Evolutionary conservation across 768 basidiomycete species (phyloP).

Genomic region (Zangia roseola): DNA sequence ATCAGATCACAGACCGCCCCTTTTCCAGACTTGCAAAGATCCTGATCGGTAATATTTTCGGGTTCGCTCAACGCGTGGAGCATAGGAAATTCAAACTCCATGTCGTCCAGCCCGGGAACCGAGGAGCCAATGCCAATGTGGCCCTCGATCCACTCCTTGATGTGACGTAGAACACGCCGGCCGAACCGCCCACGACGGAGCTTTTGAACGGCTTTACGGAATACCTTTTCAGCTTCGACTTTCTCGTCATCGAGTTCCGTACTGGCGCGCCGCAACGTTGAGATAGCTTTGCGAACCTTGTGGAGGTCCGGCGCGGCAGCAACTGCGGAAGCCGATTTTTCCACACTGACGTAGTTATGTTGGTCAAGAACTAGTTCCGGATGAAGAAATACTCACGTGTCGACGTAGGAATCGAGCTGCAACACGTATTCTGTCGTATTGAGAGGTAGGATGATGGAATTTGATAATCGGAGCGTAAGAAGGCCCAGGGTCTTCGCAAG

Average conservation of each 20-base stretch:
- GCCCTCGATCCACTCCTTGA: slow-evolving; percentile 30
- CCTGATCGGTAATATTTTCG: slow-evolving; percentile 1
- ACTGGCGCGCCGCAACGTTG: slow-evolving; percentile 49
- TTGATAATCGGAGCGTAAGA: slow-evolving; percentile 53
- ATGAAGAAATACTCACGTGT: slow-evolving; percentile 44
- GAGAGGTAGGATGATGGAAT: slow-evolving; percentile 63
- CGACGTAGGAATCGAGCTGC: slow-evolving; percentile 59
- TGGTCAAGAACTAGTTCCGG: slow-evolving; percentile 22
- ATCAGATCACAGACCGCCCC: slow-evolving; percentile 46
- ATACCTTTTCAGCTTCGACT: slow-evolving; percentile 47
- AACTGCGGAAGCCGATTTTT: slow-evolving; percentile 36
- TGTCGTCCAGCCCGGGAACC: neutral
- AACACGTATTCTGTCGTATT: slow-evolving; percentile 75
- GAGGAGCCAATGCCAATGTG: slow-evolving; percentile 3
- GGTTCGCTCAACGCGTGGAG: neutral
- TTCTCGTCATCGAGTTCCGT: slow-evolving; percentile 59
- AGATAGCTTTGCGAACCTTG: slow-evolving; percentile 46
- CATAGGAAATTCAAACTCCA: slow-evolving; percentile 2
- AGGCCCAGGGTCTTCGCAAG: slow-evolving; percentile 66
- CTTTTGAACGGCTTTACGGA: slow-evolving; percentile 45
- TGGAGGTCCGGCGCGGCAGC: slow-evolving; percentile 35
- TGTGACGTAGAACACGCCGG: neutral
- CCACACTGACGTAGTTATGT: slow-evolving; percentile 44
- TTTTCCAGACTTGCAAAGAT: slow-evolving; percentile 15
- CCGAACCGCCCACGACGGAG: slow-evolving; percentile 1